Evolutionary conservation across 2,329 filamentous ascomycete genomes (phyloP).

Genomic region (Tolypocladium tropicale): DNA sequence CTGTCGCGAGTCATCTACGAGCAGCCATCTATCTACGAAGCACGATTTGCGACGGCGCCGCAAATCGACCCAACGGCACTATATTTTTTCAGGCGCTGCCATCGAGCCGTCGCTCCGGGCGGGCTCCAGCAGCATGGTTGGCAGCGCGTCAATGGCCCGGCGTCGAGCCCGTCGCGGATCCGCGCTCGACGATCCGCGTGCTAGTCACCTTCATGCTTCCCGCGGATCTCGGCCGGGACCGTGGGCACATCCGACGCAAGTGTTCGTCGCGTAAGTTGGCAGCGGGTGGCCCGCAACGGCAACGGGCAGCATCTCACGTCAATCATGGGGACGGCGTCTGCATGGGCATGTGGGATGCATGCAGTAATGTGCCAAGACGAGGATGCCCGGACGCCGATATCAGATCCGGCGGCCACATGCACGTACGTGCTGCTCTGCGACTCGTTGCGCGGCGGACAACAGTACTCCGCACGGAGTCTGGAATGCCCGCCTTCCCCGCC

Average conservation of each 20-base stretch:
- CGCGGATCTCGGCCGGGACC: conserved; percentile 1
- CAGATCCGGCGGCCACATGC: not conserved
- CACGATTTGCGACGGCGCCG: not conserved
- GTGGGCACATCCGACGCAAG: not conserved
- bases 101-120: not conserved
- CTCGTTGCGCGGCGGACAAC: no score
- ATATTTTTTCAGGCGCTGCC: not conserved
- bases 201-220: no score
- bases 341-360: not conserved
- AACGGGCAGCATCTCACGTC: not conserved
- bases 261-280: not conserved
- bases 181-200: no score
- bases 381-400: not conserved
- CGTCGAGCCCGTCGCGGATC: not conserved
- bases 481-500: not conserved
- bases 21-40: no score
- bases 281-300: not conserved
- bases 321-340: not conserved
- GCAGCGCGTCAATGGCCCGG: not conserved
- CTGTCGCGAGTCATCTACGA: not conserved
- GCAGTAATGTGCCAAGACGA: not conserved
- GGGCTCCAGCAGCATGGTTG: not conserved
- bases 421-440: not conserved
- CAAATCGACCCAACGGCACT: not conserved
- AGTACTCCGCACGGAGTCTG: no score